Base-by-base conservation (phyloP, 176 grass and related monocot species). In the Urochloa ruziziensis region DNA sequence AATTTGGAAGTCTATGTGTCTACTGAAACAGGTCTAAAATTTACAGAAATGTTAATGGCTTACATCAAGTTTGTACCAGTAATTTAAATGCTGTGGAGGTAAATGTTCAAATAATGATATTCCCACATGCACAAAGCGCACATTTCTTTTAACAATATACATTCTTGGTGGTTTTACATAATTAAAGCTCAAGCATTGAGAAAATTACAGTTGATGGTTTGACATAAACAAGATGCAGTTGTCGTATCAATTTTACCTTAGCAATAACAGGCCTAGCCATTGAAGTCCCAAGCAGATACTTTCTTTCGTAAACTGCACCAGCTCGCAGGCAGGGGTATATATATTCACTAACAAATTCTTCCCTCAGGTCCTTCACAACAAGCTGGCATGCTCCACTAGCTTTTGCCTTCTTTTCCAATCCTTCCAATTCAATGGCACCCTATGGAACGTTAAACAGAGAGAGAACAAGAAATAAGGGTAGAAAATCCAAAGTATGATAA, bases 231-330 rank as follows among this genome's bases (percentile, higher is more conserved):
- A 75, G 25, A 61, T 80, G 21, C 30, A 74, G 15, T 13, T 43
- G 51, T 33, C 17, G 6, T 85, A 67, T 32, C 30, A 73, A 48
- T 34, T 77, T 77, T 49, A 99, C 96, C 96, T 99, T 96, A 36
- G 96, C 96, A 85, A 96, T 99, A 90, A 96, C 89, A 83, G 93
- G 96, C 49, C 96, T 88, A 83, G 96, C 96, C 93, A 99, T 96
- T 34, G 96, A 99, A 73, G 96, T 99, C 62, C 93, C 96, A 75
- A 99, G 91, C 29, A 99, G 87, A 87, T 99, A 99, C 78, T 99
- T 99, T 49, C 93, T 94, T 93, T 99, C 96, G 84, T 99, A 99
- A 66, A 99, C 84, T 67, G 96, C 93, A 85, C 93, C 96, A 66
- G 96, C 91, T 82, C 91, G 91, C 59, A 99, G 78, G 79, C 96